These are phyloP conservation scores for Phialemonium atrogriseum DNA, from an alignment of 2,329 filamentous ascomycete genomes.

Conservation along the genomic window DNA sequence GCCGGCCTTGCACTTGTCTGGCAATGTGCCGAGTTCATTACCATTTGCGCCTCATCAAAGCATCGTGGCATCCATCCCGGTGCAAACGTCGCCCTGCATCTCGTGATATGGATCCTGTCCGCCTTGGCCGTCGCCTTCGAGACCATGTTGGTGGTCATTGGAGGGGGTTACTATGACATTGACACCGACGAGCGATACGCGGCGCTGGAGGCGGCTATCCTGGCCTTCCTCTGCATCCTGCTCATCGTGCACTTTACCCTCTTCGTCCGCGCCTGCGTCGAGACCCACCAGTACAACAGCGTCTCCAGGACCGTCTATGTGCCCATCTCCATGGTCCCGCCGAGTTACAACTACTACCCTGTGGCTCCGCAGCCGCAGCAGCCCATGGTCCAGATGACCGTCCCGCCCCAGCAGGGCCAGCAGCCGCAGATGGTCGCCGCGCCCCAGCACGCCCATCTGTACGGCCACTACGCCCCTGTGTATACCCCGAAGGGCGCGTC, in stretches of 20 bases:
- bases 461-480: conserved; percentile 3
- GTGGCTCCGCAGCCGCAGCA: not conserved
- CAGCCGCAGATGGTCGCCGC: not conserved
- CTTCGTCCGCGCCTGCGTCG: conserved; percentile 31
- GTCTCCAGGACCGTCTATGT: conserved; percentile 6
- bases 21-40: conserved; percentile 29
- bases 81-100: conserved; percentile 31
- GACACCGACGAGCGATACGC: conserved; percentile 5
- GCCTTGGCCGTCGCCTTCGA: conserved; percentile 16
- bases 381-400: not conserved
- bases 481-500: too few species aligned
- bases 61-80: conserved; percentile 32
- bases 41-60: conserved; percentile 21
- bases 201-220: conserved; percentile 10
- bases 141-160: conserved; percentile 5
- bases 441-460: conserved; percentile 2
- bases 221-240: conserved; percentile 11
- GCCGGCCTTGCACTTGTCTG: conserved; percentile 26
- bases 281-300: conserved; percentile 23
- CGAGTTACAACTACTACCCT: conserved; percentile 1
- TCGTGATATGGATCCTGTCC: conserved; percentile 31
- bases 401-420: not conserved
- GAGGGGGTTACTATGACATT: conserved; percentile 8
- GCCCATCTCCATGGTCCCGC: conserved; percentile 3
- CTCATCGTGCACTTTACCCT: conserved; percentile 25